Base-by-base conservation (phyloP, 2,329 filamentous ascomycete species). In the Trichophyton rubrum region DNA sequence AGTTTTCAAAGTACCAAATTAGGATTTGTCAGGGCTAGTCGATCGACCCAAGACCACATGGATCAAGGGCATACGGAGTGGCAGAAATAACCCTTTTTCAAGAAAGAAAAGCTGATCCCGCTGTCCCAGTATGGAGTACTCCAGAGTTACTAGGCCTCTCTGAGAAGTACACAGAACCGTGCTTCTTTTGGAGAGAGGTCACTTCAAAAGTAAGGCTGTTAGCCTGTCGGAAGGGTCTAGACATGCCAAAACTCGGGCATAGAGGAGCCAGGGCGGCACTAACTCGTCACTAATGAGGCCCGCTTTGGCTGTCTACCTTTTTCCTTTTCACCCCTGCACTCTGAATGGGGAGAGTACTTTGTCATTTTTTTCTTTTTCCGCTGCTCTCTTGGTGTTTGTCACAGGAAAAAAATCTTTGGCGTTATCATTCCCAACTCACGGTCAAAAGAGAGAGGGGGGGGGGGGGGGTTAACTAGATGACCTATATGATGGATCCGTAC, bases 41-140 rank as follows among this genome's bases (percentile, higher is more conserved):
- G 56, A 59, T 59, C 56, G 40, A 47, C 56, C 41, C 24, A 59
- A 47, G 55, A 59, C 56, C 56, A 59, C 56, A 59, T 59, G 56
- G 56, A 59, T 59, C 56, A 59, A 47, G 56, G 56, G 56, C 38
- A 58, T 59, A 58, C 43, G 43, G 17, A 47, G 43, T 53, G 13
- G 49, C 27, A 53, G 49, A 53, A 43, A 53, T 53, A 53, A 33
- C 49, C 22, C 49, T 33, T 53, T 53, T 33, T 53, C 49, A 53
- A 53, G 22, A 49, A 49, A 49, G n/a, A 47, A 58, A 59, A 59
- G 41, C 24, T 59, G 55, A 56, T 56, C 30, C 30, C 55, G 30
- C 30, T 40, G 55, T 56, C 38, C 55, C 17, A 27, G 55, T 35
- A 35, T 35, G 33, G 33, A 35, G 33, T 33, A 53, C 49, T 53